phyloP scores from a whole-genome alignment of 164 flowering plant species.

The Annona squamosa region DNA sequence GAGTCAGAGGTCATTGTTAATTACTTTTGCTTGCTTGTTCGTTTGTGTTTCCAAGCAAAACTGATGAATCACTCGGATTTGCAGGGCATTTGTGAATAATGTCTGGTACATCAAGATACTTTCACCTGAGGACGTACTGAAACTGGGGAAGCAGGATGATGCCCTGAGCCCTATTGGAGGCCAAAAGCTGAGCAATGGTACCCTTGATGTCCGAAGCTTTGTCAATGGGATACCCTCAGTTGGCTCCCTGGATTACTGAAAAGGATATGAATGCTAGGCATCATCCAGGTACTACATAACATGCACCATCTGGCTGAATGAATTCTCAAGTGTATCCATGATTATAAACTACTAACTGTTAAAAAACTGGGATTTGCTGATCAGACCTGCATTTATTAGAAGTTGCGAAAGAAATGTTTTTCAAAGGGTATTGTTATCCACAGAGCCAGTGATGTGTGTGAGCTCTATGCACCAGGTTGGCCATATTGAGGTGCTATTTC shows the following conservation, averaged over 20 bases:
- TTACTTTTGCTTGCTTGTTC: neutral
- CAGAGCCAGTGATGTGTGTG: no score
- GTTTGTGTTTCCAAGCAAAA: neutral
- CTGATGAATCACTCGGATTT: neutral
- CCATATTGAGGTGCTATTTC: no score
- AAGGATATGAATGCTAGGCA: constrained; percentile 14
- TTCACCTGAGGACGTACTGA: constrained; percentile 65
- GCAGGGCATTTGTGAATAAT: constrained; percentile 76
- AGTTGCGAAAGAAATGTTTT: no score
- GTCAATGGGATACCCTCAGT: constrained; percentile 30
- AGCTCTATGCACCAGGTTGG: no score
- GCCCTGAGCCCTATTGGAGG: constrained; percentile 28
- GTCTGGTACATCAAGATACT: constrained; percentile 92
- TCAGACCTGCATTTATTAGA: neutral
- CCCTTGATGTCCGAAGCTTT: constrained; percentile 27
- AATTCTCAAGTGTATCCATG: neutral
- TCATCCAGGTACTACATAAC: neutral
- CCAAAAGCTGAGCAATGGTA: constrained; percentile 25
- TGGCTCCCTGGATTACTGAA: constrained; percentile 34
- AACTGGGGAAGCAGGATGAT: constrained; percentile 44
- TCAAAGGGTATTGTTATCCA: no score
- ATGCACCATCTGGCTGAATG: neutral
- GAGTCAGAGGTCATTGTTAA: no score
- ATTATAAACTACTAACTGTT: neutral
- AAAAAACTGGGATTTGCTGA: neutral